Evolutionary conservation across 148 eudicot genomes (phyloP), one percentile per base, ranked within the genome.

Genomic region (Rheum nobile): DNA sequence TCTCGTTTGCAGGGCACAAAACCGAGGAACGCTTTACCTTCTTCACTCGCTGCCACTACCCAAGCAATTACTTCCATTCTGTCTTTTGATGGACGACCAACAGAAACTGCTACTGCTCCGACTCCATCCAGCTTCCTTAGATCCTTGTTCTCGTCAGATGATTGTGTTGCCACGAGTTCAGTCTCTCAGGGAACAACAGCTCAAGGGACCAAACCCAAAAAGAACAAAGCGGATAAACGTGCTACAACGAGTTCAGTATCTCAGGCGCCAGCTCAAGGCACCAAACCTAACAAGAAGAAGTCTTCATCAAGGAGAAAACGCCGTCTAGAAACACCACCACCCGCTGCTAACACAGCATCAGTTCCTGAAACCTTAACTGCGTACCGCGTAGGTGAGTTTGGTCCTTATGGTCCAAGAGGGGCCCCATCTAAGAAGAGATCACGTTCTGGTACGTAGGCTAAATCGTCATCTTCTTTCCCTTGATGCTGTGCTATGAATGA

Each of bases 21-120:
- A 14, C 70, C 99, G 21, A 77, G 76, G 16, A 65, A 77, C 43
- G 83, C 46, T 72, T 87, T 90, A 75, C 91, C 97, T 10, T 85
- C 78, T 22, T 67, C 75, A 46, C 86, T 96, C 13, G 85, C 75
- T 32, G 87, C 87, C 34, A 87, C 99, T 26, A 31, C 86, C 24
- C 21, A 85, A 57, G 90, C 96, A 46, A 81, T 87, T 12, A 86
- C 90, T 46, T 75, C 83, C 72, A 79, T 87, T 54, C 80, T 96
- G 26, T 81, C 92, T 8, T 77, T 74, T 70, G 94, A 92, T 70
- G 97, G 96, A n/a, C 80, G 81, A 75, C n/a, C 70, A 65, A 22
- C 52, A 47, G 6, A 1, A 6, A 14, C 19, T 24, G 65, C 65
- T 28, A 57, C 67, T 26, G 22, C 2, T 10, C 34, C 31, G 13